Percentiles rank a stretch among this genome's conserved stretches.
Conservation (phyloP, 2,329 filamentous ascomycete genomes). For the Alternaria hordeiaustralica region DNA sequence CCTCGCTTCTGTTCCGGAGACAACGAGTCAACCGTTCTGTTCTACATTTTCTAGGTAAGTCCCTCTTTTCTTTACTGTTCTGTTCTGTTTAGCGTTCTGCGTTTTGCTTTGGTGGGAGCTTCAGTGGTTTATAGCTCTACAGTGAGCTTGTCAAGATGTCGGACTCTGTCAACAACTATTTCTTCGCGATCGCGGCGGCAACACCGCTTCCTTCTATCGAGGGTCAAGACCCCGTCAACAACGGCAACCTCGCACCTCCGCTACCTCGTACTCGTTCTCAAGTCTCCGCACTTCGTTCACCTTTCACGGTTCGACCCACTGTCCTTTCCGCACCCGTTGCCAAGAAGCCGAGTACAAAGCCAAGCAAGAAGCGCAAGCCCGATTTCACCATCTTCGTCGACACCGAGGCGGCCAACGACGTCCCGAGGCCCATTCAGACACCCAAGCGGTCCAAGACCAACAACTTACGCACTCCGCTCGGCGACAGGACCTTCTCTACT, state of each 20-base stretch:
- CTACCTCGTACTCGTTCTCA: not conserved
- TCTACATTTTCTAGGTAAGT: not conserved
- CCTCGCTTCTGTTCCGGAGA: not conserved
- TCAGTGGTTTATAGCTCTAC: not conserved
- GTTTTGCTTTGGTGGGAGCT: not conserved
- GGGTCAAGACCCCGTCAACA: not conserved
- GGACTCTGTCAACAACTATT: constrained; percentile 5
- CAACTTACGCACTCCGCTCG: constrained; percentile 14
- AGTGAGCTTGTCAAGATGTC: constrained; percentile 7
- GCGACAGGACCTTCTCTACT: constrained; percentile 3
- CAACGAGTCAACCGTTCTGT: not conserved
- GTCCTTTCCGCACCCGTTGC: not conserved
- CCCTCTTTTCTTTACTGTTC: constrained; percentile 1
- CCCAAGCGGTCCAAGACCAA: constrained; percentile 14
- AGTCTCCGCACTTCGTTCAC: not conserved
- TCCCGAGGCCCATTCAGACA: not conserved
- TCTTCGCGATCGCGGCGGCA: constrained; percentile 5
- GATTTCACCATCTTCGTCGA: constrained; percentile 25
- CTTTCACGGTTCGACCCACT: not conserved
- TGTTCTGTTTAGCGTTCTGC: not conserved
- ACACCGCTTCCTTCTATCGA: constrained; percentile 9
- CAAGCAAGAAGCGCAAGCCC: constrained; percentile 14
- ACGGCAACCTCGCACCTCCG: not conserved
- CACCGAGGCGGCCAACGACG: not conserved
- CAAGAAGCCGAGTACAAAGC: constrained; percentile 6